These are phyloP conservation scores for Physocladia obscura DNA, from an alignment of 192 early-diverging fungal genomes.

Conservation along the genomic window DNA sequence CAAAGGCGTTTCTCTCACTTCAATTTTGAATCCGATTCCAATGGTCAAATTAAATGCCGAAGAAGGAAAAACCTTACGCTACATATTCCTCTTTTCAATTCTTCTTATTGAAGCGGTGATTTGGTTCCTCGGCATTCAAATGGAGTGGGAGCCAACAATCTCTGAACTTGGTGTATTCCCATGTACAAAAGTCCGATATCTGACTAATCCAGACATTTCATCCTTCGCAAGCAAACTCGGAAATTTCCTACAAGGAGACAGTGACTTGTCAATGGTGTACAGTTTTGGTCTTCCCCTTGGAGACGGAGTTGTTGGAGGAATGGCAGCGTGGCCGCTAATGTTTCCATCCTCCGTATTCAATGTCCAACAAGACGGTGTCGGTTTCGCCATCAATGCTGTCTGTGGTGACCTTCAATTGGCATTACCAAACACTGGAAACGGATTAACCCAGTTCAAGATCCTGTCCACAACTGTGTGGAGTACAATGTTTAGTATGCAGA, in stretches of 20 bases:
- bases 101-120: slow-evolving; percentile 17
- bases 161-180: slow-evolving; percentile 2
- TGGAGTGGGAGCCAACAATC: slow-evolving; percentile 15
- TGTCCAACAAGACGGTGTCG: slow-evolving; percentile 8
- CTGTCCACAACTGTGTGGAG: slow-evolving; percentile 1
- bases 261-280: slow-evolving; percentile 24
- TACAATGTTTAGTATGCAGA: slow-evolving; percentile 5
- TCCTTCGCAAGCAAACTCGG: not conserved
- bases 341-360: not conserved
- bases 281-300: slow-evolving; percentile 21
- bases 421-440: not conserved
- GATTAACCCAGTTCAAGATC: slow-evolving; percentile 13
- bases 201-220: not conserved
- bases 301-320: slow-evolving; percentile 16
- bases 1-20: slow-evolving; percentile 13
- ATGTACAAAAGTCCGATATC: slow-evolving; percentile 4
- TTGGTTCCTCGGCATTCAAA: slow-evolving; percentile 22
- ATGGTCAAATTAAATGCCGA: slow-evolving; percentile 15
- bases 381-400: not conserved
- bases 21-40: slow-evolving; percentile 5
- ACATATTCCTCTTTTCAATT: slow-evolving; percentile 2
- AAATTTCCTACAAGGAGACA: slow-evolving; percentile 27
- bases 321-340: slow-evolving; percentile 8
- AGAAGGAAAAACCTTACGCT: slow-evolving; percentile 23
- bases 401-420: slow-evolving; percentile 16